Conservation (phyloP, 768 basidiomycete genomes). For the Leccinum uliginosum region DNA sequence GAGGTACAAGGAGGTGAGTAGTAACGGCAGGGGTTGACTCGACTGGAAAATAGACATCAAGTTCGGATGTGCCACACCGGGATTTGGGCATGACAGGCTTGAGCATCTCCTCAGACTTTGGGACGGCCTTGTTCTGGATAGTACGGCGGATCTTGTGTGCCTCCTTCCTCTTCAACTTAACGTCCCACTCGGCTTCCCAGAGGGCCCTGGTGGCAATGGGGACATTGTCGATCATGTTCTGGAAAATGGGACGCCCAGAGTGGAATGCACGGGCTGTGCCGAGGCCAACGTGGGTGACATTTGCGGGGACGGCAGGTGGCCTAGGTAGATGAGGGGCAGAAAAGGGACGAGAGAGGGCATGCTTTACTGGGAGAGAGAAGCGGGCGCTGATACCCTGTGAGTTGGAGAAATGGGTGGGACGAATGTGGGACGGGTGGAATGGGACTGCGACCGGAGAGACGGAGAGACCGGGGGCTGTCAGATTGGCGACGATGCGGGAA, state of each 20-base stretch:
- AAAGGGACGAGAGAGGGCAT: conserved; percentile 45
- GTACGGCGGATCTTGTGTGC: conserved; percentile 22
- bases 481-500: conserved; percentile 50
- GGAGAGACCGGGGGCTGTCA: conserved; percentile 51
- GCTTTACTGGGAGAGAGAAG: conserved; percentile 52
- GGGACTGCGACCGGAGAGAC: conserved; percentile 23
- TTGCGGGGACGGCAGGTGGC: conserved; percentile 44
- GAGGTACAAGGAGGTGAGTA: conserved; percentile 69
- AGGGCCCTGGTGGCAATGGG: conserved; percentile 73
- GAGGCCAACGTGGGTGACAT: conserved; percentile 65
- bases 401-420: conserved; percentile 14
- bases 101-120: conserved; percentile 28
- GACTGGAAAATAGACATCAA: conserved; percentile 61
- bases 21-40: conserved; percentile 39
- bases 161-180: conserved; percentile 46
- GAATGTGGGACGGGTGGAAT: conserved; percentile 9
- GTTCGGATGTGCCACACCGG: conserved; percentile 32
- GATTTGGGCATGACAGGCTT: conserved; percentile 9
- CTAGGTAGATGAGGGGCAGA: conserved; percentile 53
- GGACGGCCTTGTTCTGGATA: conserved; percentile 15
- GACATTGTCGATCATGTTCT: conserved; percentile 74
- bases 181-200: conserved; percentile 69
- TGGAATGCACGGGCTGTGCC: conserved; percentile 76
- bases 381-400: conserved; percentile 46
- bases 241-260: conserved; percentile 69